These are phyloP conservation scores for Pachysolen tannophilus DNA, from an alignment of 805 yeast species.

Conservation along the genomic window DNA sequence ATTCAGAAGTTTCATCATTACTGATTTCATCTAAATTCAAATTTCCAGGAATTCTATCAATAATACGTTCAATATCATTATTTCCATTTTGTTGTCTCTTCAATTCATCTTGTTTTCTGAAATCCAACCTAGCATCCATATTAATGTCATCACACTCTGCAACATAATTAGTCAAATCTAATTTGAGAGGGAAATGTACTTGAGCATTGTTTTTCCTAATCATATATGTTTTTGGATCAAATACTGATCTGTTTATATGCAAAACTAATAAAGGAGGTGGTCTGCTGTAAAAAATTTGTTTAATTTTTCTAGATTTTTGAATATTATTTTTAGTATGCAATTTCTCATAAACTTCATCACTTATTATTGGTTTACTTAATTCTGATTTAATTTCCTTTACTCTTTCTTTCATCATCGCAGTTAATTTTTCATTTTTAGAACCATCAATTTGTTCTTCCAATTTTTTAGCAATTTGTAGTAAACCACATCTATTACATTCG, in stretches of 20 bases:
- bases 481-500: constrained; percentile 89
- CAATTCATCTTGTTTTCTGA: constrained; percentile 51
- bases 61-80: background rate
- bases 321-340: constrained; percentile 70
- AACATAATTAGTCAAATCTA: constrained; percentile 63
- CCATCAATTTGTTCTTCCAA: constrained; percentile 29
- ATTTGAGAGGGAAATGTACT: constrained; percentile 64
- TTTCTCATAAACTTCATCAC: constrained; percentile 69
- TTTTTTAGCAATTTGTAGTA: constrained; percentile 50
- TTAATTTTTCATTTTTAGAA: constrained; percentile 19
- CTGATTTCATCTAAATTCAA: constrained; percentile 6
- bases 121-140: constrained; percentile 70
- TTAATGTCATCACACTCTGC: constrained; percentile 65
- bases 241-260: constrained; percentile 89
- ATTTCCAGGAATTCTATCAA: background rate
- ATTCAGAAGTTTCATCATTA: constrained; percentile 4
- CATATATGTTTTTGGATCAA: constrained; percentile 78
- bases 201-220: constrained; percentile 78
- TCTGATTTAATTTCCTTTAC: constrained; percentile 42
- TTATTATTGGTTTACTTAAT: constrained; percentile 57
- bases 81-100: constrained; percentile 14
- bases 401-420: constrained; percentile 32
- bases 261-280: constrained; percentile 80
- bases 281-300: constrained; percentile 70
- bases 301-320: constrained; percentile 71